These are phyloP conservation scores for Alternaria novae-zelandiae DNA, from an alignment of 2,329 filamentous ascomycete species.

Conservation along the genomic window DNA sequence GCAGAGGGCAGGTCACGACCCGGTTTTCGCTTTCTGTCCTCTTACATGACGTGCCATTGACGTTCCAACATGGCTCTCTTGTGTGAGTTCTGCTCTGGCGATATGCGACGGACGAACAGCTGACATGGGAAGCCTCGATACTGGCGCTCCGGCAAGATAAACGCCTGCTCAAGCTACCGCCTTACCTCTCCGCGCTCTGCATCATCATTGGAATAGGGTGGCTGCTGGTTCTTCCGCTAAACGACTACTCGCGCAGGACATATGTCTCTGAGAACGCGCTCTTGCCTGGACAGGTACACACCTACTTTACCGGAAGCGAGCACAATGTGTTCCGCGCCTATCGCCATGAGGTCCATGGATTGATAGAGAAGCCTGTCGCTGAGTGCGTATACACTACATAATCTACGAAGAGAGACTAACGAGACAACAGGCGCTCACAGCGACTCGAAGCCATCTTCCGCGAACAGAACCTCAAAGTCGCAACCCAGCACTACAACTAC, in stretches of 20 bases:
- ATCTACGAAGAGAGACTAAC: constrained; percentile 13
- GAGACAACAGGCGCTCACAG: constrained; percentile 63
- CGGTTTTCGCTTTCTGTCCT: constrained; percentile 4
- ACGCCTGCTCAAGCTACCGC: constrained; percentile 80
- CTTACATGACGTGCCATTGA: constrained; percentile 13
- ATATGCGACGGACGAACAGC: neutral
- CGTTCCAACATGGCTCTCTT: constrained; percentile 43
- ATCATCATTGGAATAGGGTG: constrained; percentile 85
- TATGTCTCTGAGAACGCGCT: constrained; percentile 99
- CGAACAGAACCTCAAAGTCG: constrained; percentile 83
- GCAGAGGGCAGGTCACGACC: constrained; percentile 18
- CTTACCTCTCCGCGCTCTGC: constrained; percentile 85
- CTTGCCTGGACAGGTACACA: constrained; percentile 93
- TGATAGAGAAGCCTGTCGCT: constrained; percentile 55
- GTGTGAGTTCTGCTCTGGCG: constrained; percentile 27
- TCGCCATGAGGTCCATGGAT: constrained; percentile 76
- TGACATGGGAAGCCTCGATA: constrained; percentile 57
- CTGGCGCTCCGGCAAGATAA: constrained; percentile 79
- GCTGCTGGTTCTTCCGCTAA: constrained; percentile 86
- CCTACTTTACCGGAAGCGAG: constrained; percentile 95
- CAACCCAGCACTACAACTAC: constrained; percentile 87
- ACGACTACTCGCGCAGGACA: constrained; percentile 88
- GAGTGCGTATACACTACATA: constrained; percentile 37
- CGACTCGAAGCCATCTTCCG: constrained; percentile 77
- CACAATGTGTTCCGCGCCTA: constrained; percentile 94